These are phyloP conservation scores for Moricandia moricandioides DNA, from an alignment of 345 rosid genomes.

Conservation along the genomic window DNA sequence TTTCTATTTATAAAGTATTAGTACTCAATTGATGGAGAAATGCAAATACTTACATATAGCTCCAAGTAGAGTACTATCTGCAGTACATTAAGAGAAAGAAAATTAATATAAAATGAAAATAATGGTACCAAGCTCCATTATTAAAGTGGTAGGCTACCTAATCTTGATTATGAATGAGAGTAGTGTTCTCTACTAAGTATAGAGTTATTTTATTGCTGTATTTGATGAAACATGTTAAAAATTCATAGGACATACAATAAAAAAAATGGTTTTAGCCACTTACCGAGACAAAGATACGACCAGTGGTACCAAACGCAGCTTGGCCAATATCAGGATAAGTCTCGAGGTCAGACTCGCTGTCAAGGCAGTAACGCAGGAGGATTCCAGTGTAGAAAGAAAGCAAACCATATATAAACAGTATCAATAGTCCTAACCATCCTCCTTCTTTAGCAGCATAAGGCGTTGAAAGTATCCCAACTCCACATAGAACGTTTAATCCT, in stretches of 20 bases:
- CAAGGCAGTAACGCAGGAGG: constrained; percentile 77
- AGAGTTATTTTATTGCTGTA: neutral
- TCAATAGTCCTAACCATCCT: constrained; percentile 79
- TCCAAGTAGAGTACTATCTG: constrained; percentile 86
- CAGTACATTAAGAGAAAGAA: constrained; percentile 24
- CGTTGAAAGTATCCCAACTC: constrained; percentile 93
- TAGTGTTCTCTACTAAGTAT: too few species aligned
- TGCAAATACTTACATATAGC: constrained; percentile 78
- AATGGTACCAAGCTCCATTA: constrained; percentile 8
- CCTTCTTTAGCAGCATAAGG: constrained; percentile 93
- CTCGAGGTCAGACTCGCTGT: constrained; percentile 88
- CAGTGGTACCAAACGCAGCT: constrained; percentile 82
- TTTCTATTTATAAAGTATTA: too few species aligned
- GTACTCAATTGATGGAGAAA: too few species aligned
- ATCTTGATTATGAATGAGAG: neutral
- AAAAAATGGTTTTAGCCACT: constrained; percentile 6
- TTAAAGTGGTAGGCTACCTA: neutral
- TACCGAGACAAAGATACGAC: constrained; percentile 81
- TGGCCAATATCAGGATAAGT: constrained; percentile 98
- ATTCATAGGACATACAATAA: neutral
- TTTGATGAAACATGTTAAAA: neutral
- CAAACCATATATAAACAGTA: constrained; percentile 58
- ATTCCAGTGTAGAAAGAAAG: constrained; percentile 90
- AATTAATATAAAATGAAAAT: neutral
- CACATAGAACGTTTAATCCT: constrained; percentile 95